phyloP scores from a whole-genome alignment of 83 land plant genomes.

The Isoetes engelmannii region DNA sequence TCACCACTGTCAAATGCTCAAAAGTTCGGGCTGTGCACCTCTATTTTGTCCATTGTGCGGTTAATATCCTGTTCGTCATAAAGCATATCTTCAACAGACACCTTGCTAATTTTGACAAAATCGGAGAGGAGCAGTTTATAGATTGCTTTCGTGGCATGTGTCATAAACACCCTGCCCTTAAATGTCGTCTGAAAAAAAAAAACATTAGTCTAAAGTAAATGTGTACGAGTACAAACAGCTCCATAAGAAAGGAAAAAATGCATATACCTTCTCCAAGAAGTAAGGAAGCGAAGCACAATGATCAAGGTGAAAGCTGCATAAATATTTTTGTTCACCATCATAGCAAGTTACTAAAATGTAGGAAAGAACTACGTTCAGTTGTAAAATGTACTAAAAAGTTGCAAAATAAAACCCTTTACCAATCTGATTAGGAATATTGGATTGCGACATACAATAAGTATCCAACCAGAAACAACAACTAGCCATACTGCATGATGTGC shows the following conservation, averaged over 20 bases:
- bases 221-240: neutral
- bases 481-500: conserved; percentile 1
- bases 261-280: conserved; percentile 83
- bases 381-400: no score
- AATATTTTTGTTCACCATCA: no score
- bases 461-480: conserved; percentile 1
- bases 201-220: neutral
- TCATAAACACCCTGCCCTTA: conserved; percentile 92
- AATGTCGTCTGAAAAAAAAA: conserved; percentile 68
- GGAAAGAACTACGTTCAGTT: no score
- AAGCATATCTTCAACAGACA: conserved; percentile 95
- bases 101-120: conserved; percentile 97
- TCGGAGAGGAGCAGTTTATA: conserved; percentile 84
- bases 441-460: neutral
- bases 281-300: conserved; percentile 99
- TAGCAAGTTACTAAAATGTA: no score
- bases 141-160: conserved; percentile 96
- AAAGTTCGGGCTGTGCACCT: conserved; percentile 39
- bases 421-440: neutral
- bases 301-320: conserved; percentile 93
- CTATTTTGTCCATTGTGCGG: conserved; percentile 96
- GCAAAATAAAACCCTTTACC: neutral
- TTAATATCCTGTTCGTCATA: conserved; percentile 87
- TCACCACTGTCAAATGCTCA: neutral
- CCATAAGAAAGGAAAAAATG: neutral